These are phyloP conservation scores for Diutina pseudorugosa DNA, from an alignment of 1,139 yeast species.

Conservation along the genomic window DNA sequence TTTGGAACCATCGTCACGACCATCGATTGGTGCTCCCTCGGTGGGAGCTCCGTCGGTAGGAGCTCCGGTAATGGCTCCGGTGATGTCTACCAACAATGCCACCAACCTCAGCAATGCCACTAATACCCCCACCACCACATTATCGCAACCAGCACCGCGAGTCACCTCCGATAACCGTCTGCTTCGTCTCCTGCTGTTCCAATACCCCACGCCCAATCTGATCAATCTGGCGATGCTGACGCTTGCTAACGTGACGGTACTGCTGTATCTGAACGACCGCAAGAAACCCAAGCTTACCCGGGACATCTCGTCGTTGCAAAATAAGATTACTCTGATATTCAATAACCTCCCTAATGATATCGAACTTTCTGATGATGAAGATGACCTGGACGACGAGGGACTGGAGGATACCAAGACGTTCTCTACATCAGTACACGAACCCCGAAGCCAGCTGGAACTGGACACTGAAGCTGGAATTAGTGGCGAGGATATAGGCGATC, in stretches of 20 bases:
- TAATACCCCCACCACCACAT: background rate
- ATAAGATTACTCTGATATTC: slow-evolving; percentile 26
- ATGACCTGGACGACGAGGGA: background rate
- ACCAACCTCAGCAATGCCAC: background rate
- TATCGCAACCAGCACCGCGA: background rate
- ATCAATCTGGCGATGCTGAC: background rate
- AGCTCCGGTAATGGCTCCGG: background rate
- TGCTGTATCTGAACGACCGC: background rate
- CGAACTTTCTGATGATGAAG: slow-evolving; percentile 29
- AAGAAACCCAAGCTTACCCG: background rate
- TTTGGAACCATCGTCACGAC: background rate
- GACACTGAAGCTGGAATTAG: background rate
- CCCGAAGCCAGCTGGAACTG: background rate
- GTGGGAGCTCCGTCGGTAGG: background rate
- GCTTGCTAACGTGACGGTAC: background rate
- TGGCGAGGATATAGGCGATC: background rate
- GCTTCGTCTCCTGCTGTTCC: background rate
- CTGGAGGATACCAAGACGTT: background rate
- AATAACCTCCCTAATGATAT: slow-evolving; percentile 38
- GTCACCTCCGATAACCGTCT: slow-evolving; percentile 1
- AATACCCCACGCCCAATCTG: background rate
- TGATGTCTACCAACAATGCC: background rate
- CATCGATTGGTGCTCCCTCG: background rate
- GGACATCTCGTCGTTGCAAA: slow-evolving; percentile 6
- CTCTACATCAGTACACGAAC: background rate